Base-by-base conservation (phyloP, 331 rosid species). In the Quercus lobata region DNA sequence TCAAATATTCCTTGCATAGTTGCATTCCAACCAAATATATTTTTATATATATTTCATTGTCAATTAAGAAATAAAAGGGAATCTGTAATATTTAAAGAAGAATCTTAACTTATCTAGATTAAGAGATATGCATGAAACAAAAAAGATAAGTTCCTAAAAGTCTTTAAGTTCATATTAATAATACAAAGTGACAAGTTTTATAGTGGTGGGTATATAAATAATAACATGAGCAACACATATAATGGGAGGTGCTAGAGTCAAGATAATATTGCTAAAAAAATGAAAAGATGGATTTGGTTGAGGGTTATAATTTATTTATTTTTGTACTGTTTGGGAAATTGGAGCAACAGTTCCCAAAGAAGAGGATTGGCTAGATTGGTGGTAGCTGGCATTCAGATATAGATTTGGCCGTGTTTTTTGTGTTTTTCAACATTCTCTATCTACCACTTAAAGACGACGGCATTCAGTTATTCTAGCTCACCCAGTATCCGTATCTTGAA, bases 321-420 rank as follows among this genome's bases (percentile, higher is more conserved):
- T 4, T 35, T 18, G 24, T 19, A 34, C 83, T 83, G 80, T 84
- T 82, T 90, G 86, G 94, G 92, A 93, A 91, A 90, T 85, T 88
- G 97, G 75, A 82, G 83, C 81, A 66, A 82, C 85, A 85, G 86
- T 87, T 87, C 83, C 91, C 76, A 76, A 84, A 80, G 81, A 82
- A 78, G 83, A 80, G 83, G 83, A 82, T 63, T 82, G 71, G 49
- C 49, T 41, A 9, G 14, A 41, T 41, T 41, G 49, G 49, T 9
- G 49, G 65, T 57, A 9, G 61, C 24, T 60, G 79, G 73, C 82
- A 58, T 74, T 75, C 29, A 69, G 75, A 41, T 49, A 14, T 49
- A 14, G 55, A 49, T 49, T 58, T 52, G 41, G 78, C 46, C 74
- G 49, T 53, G 76, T 75, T 82, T 22, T 6, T 41, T 3, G 78